Conservation (phyloP, 73 alveolate genomes). For the Paramecium biaurelia region DNA sequence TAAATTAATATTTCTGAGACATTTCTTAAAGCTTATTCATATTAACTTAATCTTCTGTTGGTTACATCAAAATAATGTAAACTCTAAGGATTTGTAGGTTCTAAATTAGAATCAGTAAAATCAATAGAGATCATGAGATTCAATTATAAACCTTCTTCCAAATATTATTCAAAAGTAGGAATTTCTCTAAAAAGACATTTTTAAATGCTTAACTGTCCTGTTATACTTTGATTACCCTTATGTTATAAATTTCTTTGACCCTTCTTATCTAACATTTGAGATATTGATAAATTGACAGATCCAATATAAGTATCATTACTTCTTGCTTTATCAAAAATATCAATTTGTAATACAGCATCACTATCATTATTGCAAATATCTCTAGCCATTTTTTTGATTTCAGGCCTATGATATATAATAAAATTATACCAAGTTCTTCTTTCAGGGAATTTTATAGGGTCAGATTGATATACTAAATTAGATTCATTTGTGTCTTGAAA, state of each 20-base stretch:
- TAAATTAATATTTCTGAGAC: conserved; percentile 75
- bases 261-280: background rate
- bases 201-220: background rate
- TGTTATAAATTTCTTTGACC: background rate
- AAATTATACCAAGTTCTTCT: background rate
- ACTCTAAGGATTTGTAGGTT: conserved; percentile 54
- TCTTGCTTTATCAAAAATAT: background rate
- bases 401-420: background rate
- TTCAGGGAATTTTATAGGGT: background rate
- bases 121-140: conserved; percentile 81
- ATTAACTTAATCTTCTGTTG: conserved; percentile 54
- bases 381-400: background rate
- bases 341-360: background rate
- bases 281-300: background rate
- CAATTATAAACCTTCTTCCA: conserved; percentile 77
- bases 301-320: background rate
- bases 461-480: background rate
- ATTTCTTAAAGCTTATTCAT: conserved; percentile 75
- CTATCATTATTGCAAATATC: background rate
- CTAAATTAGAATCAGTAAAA: conserved; percentile 83
- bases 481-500: background rate
- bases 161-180: conserved; percentile 75
- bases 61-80: conserved; percentile 73
- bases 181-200: background rate
- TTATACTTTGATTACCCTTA: background rate